Conservation (phyloP, 805 yeast species). For the Candida alai region DNA sequence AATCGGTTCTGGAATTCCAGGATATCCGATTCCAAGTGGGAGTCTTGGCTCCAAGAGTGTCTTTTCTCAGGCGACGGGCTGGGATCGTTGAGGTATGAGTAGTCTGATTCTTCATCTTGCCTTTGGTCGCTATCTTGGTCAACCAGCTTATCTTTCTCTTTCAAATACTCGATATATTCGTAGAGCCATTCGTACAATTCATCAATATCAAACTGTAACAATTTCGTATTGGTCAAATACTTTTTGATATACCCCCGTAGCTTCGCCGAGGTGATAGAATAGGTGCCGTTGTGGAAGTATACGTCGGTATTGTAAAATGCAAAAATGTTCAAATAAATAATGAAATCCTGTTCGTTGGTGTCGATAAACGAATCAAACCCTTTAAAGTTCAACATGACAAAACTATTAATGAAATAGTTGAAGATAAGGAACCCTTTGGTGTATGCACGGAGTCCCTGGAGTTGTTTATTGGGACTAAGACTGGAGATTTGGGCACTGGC, state of each 20-base stretch:
- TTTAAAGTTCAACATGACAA: constrained; percentile 39
- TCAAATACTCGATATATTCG: constrained; percentile 35
- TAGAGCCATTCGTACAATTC: constrained; percentile 37
- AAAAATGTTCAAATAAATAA: constrained; percentile 39
- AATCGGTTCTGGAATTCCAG: constrained; percentile 1
- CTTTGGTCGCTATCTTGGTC: constrained; percentile 5
- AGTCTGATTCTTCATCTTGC: constrained; percentile 3
- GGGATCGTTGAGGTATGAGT: background rate
- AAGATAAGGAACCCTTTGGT: constrained; percentile 38
- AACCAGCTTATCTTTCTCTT: constrained; percentile 20
- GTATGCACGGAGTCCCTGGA: constrained; percentile 20
- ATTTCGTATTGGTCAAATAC: constrained; percentile 25
- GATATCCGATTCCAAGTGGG: constrained; percentile 6
- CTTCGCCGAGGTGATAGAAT: constrained; percentile 17
- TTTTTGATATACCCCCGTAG: constrained; percentile 6
- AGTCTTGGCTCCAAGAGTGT: constrained; percentile 5
- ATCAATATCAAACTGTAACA: constrained; percentile 31
- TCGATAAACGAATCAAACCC: constrained; percentile 40
- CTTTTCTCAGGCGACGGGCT: constrained; percentile 1
- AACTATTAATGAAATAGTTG: constrained; percentile 40
- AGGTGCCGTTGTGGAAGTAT: constrained; percentile 16
- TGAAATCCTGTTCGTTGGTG: constrained; percentile 34
- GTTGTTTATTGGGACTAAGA: background rate
- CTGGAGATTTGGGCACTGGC: background rate
- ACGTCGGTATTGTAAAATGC: constrained; percentile 35